Evolutionary conservation across 1,284 basidiomycete genomes (phyloP).

Genomic region (Ustilago sp.): DNA sequence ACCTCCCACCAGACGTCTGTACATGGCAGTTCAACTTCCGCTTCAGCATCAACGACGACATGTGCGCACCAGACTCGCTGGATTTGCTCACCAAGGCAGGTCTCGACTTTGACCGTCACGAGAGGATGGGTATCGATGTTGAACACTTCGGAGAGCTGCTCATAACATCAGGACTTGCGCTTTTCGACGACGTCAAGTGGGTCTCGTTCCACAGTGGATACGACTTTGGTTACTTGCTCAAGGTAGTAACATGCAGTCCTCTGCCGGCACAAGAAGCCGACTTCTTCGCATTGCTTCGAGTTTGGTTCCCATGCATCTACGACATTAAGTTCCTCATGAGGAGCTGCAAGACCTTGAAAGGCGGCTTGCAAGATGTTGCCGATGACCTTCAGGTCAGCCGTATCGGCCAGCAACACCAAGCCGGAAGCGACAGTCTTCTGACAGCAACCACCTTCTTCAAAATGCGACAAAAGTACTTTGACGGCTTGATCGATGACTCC

Average conservation of each 20-base stretch:
- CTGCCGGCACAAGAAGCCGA: slow-evolving; percentile 88
- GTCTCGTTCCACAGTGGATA: slow-evolving; percentile 99
- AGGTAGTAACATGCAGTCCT: slow-evolving; percentile 87
- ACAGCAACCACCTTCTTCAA: slow-evolving; percentile 96
- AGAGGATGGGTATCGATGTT: slow-evolving; percentile 89
- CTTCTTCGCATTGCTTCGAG: slow-evolving; percentile 87
- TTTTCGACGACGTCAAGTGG: slow-evolving; percentile 92
- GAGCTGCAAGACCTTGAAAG: slow-evolving; percentile 86
- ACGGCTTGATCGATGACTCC: slow-evolving; percentile 79
- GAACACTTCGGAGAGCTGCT: slow-evolving; percentile 97
- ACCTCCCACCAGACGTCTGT: slow-evolving; percentile 81
- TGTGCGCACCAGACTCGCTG: slow-evolving; percentile 97
- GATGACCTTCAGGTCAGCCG: slow-evolving; percentile 90
- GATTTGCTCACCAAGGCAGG: slow-evolving; percentile 94
- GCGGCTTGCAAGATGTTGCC: slow-evolving; percentile 94
- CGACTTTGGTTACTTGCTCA: slow-evolving; percentile 98
- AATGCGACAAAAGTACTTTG: slow-evolving; percentile 90
- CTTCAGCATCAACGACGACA: slow-evolving; percentile 91
- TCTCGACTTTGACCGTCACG: slow-evolving; percentile 92
- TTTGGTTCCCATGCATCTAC: slow-evolving; percentile 97
- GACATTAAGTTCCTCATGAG: slow-evolving; percentile 98
- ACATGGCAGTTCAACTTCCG: slow-evolving; percentile 99
- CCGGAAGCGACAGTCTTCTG: slow-evolving; percentile 92
- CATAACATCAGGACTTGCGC: slow-evolving; percentile 93
- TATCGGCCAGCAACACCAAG: slow-evolving; percentile 93